Evolutionary conservation across 2,329 filamentous ascomycete species (phyloP).

Genomic region (Aspergillus luchuensis): DNA sequence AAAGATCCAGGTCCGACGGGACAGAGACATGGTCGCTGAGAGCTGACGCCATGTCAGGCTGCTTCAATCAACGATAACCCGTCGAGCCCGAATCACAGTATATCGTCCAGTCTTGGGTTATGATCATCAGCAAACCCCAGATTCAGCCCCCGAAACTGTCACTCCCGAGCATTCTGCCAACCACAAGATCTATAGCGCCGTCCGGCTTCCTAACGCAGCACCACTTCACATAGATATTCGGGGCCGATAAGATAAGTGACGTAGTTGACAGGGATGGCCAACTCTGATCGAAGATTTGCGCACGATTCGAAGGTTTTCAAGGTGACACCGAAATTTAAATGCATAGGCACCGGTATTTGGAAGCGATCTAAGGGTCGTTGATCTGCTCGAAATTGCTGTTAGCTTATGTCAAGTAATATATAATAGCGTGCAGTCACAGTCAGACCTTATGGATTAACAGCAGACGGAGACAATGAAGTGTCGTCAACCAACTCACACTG

Average conservation of each 20-base stretch:
- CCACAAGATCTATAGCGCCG: constrained; percentile 5
- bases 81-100: neutral
- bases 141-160: constrained; percentile 15
- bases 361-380: neutral
- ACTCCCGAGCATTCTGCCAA: constrained; percentile 16
- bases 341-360: constrained; percentile 3
- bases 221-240: constrained; percentile 7
- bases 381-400: neutral
- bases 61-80: neutral
- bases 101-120: neutral
- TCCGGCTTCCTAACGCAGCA: constrained; percentile 1
- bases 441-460: neutral
- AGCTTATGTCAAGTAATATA: neutral
- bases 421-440: too few relatives aligned
- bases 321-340: neutral
- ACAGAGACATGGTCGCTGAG: constrained; percentile 22
- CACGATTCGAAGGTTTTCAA: neutral
- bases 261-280: neutral
- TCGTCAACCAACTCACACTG: neutral
- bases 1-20: constrained; percentile 25
- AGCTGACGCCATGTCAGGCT: constrained; percentile 21
- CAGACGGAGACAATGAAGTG: neutral
- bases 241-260: neutral
- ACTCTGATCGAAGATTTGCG: neutral
- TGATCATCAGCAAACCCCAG: constrained; percentile 9